A percentile compares a stretch with the other conserved stretches of the same genome.
These are phyloP conservation scores for Psilocybe cubensis DNA, from an alignment of 768 basidiomycete genomes.

Conservation along the genomic window DNA sequence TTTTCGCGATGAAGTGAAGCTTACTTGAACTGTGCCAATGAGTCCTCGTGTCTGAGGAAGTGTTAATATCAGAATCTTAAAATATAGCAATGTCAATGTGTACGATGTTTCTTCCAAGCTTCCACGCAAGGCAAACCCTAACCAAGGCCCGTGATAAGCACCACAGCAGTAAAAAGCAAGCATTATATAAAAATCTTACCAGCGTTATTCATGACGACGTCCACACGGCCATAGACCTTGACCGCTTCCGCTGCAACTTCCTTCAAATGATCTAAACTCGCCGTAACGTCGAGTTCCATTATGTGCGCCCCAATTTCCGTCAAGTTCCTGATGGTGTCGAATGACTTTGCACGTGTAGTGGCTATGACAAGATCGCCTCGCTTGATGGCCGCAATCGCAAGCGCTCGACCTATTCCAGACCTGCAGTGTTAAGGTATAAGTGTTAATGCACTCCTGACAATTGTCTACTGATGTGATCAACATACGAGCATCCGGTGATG, in stretches of 20 bases:
- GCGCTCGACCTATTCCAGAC: not conserved
- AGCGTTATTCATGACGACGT: constrained; percentile 13
- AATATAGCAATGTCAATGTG: not conserved
- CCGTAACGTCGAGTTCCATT: constrained; percentile 8
- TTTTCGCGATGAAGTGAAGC: not conserved
- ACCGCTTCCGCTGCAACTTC: not conserved
- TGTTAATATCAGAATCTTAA: not conserved
- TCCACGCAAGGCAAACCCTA: not conserved
- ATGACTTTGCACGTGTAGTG: not conserved
- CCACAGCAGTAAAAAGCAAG: not conserved
- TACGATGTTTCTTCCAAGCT: not conserved
- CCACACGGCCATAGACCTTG: constrained; percentile 2
- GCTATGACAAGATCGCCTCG: not conserved
- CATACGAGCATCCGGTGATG: no score
- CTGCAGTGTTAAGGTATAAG: no score
- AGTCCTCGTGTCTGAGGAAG: not conserved
- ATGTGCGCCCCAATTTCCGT: not conserved
- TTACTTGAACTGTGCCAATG: not conserved
- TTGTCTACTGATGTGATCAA: no score
- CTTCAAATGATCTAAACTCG: not conserved
- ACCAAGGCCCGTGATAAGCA: not conserved
- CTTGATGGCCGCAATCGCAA: not conserved
- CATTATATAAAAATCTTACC: no score
- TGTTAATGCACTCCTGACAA: no score
- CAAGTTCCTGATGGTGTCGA: not conserved